A percentile compares a stretch with the other conserved stretches of the same genome.
phyloP scores from a whole-genome alignment of 306 rosid species.

The Castanopsis chinensis region DNA sequence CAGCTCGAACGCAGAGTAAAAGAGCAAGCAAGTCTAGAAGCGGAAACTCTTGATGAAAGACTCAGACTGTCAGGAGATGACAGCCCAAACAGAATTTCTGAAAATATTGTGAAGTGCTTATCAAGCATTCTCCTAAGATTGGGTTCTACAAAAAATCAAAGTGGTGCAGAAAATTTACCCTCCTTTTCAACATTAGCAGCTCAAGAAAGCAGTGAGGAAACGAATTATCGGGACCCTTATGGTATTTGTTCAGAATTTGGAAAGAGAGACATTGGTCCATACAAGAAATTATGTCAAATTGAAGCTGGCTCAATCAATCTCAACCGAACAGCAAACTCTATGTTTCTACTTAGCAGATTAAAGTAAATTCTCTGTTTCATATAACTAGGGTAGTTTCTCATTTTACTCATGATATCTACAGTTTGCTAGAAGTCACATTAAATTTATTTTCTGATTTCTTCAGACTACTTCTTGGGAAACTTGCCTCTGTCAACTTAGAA shows the following conservation, averaged over 20 bases:
- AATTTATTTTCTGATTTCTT: slow-evolving; percentile 29
- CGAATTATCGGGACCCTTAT: slow-evolving; percentile 60
- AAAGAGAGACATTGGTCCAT: slow-evolving; percentile 68
- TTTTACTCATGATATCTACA: slow-evolving; percentile 8
- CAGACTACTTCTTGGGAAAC: slow-evolving; percentile 78
- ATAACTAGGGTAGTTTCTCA: not conserved
- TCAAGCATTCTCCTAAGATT: slow-evolving; percentile 70
- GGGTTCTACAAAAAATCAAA: slow-evolving; percentile 45
- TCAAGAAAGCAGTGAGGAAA: slow-evolving; percentile 31
- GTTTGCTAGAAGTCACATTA: not conserved
- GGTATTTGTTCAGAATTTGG: slow-evolving; percentile 61
- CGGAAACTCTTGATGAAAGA: slow-evolving; percentile 30
- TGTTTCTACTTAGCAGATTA: slow-evolving; percentile 66
- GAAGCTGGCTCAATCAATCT: slow-evolving; percentile 66
- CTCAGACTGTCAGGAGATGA: slow-evolving; percentile 39
- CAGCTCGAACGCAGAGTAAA: slow-evolving; percentile 52
- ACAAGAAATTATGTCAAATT: slow-evolving; percentile 42
- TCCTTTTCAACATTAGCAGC: slow-evolving; percentile 25
- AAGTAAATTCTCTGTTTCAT: slow-evolving; percentile 49
- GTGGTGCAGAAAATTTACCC: slow-evolving; percentile 30
- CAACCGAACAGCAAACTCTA: slow-evolving; percentile 62
- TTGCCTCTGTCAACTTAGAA: slow-evolving; percentile 67
- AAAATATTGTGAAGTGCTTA: slow-evolving; percentile 74
- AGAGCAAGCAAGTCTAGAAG: slow-evolving; percentile 37
- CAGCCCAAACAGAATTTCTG: slow-evolving; percentile 72